Evolutionary conservation across 2,329 filamentous ascomycete genomes (phyloP), one percentile per base, ranked within the genome.

Genomic region (Tolypocladium cylindrosporum): DNA sequence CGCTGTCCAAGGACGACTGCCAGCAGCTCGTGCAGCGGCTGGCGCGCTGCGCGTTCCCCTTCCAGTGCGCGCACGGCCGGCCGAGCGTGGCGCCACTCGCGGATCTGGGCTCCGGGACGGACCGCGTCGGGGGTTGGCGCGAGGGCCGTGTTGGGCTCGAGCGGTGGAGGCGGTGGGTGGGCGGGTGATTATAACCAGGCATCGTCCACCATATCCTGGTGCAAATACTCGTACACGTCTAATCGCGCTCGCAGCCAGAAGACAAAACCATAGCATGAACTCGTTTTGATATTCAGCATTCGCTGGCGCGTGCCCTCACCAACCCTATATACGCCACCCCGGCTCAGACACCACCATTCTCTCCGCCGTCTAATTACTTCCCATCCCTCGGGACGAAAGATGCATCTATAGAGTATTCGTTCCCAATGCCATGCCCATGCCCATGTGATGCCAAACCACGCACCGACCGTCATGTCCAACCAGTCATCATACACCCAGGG

Each of bases 51-150:
- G 78, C 77, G 0, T 90, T 93, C 61, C 90, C 90, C 0, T 94
- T 94, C 63, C 86, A 90, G 67, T 95, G 90, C 71, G 90, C 90
- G 1, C 90, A 95, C 75, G 90, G 90, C 0, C 77, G 86, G 56
- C 85, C 85, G 1, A 85, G 82, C 40, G 82, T 88, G 79, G 79
- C 81, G 7, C 85, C 85, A 2, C 60, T 88, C n/a, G 69, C 86
- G 4, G 78, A 84, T 60, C 60, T 86, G 37, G 76, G 76, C 1
- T 58, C 58, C 9, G 65, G 61, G 2, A 53, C 53, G 24, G 63
- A 59, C 11, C 61, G 62, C 31, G 63, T 69, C 43, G 62, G 66
- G 4, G 60, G 62, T 3, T 71, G 69, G 69, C 54, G 59, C 21
- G 70, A 66, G 19, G 54, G 39, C n/a, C 39, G 40, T 11, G 27